Evolutionary conservation across 1,284 basidiomycete genomes (phyloP).

Genomic region (Pseudozyma tsukubaensis): DNA sequence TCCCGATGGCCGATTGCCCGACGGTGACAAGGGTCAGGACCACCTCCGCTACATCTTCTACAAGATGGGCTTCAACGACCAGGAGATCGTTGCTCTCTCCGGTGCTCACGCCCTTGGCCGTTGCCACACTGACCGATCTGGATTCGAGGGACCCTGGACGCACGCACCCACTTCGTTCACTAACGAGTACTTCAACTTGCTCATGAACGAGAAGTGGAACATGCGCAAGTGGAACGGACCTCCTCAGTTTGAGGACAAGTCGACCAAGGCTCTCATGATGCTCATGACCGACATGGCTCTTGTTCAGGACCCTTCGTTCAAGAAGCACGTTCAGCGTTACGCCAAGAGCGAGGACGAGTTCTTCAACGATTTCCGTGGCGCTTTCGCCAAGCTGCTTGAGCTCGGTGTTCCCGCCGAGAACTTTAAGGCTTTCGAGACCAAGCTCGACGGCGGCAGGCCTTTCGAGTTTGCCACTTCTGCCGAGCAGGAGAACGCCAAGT

Average conservation of each 20-base stretch:
- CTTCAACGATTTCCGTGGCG: slow-evolving; percentile 64
- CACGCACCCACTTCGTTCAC: slow-evolving; percentile 80
- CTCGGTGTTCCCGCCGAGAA: slow-evolving; percentile 65
- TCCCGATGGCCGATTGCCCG: slow-evolving; percentile 93
- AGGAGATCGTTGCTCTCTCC: slow-evolving; percentile 82
- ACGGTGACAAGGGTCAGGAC: slow-evolving; percentile 83
- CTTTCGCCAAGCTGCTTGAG: slow-evolving; percentile 60
- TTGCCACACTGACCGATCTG: slow-evolving; percentile 77
- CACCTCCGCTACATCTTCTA: slow-evolving; percentile 80
- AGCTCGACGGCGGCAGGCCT: slow-evolving; percentile 48
- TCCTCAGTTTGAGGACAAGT: slow-evolving; percentile 93
- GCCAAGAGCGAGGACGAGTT: slow-evolving; percentile 66
- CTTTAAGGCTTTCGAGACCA: slow-evolving; percentile 59
- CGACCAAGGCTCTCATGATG: slow-evolving; percentile 91
- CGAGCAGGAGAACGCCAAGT: slow-evolving; percentile 57
- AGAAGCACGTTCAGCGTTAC: slow-evolving; percentile 63
- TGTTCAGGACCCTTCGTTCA: slow-evolving; percentile 61
- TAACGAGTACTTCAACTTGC: slow-evolving; percentile 89
- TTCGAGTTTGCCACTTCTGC: slow-evolving; percentile 52
- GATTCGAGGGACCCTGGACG: slow-evolving; percentile 67
- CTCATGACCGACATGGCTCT: slow-evolving; percentile 65
- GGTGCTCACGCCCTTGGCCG: slow-evolving; percentile 96
- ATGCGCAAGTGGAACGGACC: slow-evolving; percentile 89
- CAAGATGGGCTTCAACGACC: slow-evolving; percentile 81
- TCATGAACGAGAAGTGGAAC: slow-evolving; percentile 84